Conservation (phyloP, 1,139 yeast species). For the Zygosaccharomyces pseudobailii region DNA sequence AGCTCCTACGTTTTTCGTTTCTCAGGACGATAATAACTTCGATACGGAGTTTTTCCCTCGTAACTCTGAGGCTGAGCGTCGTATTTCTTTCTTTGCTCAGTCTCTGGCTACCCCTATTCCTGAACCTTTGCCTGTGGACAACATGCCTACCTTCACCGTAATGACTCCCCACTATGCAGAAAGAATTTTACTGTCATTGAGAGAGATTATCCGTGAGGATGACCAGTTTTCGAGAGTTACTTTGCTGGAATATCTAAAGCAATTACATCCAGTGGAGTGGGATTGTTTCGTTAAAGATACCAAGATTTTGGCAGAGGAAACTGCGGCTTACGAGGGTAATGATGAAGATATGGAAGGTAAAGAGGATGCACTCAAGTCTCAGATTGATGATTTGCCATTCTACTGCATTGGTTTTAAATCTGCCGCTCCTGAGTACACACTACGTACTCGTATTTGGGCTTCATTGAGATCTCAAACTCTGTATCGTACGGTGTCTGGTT, state of each 20-base stretch:
- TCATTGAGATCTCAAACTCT: slow-evolving; percentile 96
- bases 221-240: slow-evolving; percentile 98
- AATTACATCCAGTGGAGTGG: slow-evolving; percentile 98
- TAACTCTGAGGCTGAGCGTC: slow-evolving; percentile 97
- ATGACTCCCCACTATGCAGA: slow-evolving; percentile 97
- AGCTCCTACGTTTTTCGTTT: slow-evolving; percentile 97
- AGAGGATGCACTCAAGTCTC: slow-evolving; percentile 72
- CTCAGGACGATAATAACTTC: slow-evolving; percentile 94
- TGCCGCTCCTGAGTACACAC: slow-evolving; percentile 98
- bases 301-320: slow-evolving; percentile 96
- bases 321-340: slow-evolving; percentile 77
- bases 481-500: slow-evolving; percentile 98
- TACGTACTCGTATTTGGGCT: slow-evolving; percentile 99
- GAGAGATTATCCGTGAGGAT: slow-evolving; percentile 97
- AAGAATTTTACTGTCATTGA: slow-evolving; percentile 87
- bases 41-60: slow-evolving; percentile 95
- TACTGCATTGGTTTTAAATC: slow-evolving; percentile 99
- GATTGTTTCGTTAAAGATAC: slow-evolving; percentile 98
- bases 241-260: slow-evolving; percentile 90
- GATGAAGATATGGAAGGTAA: slow-evolving; percentile 58
- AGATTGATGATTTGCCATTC: slow-evolving; percentile 96
- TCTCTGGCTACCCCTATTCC: slow-evolving; percentile 97
- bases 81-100: slow-evolving; percentile 98
- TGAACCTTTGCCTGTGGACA: slow-evolving; percentile 97
- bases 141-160: slow-evolving; percentile 98